Percentiles rank a stretch among this genome's conserved stretches.
These are phyloP conservation scores for Neofusicoccum cordaticola DNA, from an alignment of 2,329 filamentous ascomycete species.

Conservation along the genomic window DNA sequence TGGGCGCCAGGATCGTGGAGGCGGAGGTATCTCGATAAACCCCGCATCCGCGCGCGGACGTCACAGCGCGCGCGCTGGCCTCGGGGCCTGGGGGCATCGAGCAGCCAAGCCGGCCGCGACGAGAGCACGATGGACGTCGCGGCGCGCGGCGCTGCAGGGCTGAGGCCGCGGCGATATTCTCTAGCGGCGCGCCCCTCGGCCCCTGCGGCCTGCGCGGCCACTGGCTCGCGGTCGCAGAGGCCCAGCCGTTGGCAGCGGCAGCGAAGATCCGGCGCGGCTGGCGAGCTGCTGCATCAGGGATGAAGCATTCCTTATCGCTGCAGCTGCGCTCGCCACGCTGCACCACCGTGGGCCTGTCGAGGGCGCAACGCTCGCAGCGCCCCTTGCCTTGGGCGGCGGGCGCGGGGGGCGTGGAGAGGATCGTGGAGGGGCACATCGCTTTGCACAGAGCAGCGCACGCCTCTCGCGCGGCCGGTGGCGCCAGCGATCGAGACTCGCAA, in stretches of 20 bases:
- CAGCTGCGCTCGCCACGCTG: constrained; percentile 13
- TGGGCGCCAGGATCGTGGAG: constrained; percentile 3
- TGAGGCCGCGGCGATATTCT: neutral
- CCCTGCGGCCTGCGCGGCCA: no score
- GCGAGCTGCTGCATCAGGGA: constrained; percentile 7
- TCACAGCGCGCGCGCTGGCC: neutral
- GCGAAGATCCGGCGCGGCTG: constrained; percentile 3
- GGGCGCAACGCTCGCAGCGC: constrained; percentile 3
- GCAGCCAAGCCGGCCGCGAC: neutral
- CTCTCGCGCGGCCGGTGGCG: constrained; percentile 12
- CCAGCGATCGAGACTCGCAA: constrained; percentile 12
- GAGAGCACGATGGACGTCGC: no score
- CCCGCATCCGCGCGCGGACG: constrained; percentile 14
- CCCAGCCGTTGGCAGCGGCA: neutral
- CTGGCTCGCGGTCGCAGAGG: neutral
- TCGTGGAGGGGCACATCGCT: neutral
- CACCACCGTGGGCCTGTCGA: neutral
- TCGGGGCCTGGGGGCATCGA: neutral
- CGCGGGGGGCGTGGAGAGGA: constrained; percentile 9
- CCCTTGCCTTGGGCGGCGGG: neutral
- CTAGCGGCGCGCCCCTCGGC: neutral
- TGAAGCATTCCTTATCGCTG: constrained; percentile 13
- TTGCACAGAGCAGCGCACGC: constrained; percentile 5
- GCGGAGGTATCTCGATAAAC: constrained; percentile 15
- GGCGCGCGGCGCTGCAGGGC: neutral